Base-by-base conservation (phyloP, 768 basidiomycete genomes). In the Pholiota conissans region DNA sequence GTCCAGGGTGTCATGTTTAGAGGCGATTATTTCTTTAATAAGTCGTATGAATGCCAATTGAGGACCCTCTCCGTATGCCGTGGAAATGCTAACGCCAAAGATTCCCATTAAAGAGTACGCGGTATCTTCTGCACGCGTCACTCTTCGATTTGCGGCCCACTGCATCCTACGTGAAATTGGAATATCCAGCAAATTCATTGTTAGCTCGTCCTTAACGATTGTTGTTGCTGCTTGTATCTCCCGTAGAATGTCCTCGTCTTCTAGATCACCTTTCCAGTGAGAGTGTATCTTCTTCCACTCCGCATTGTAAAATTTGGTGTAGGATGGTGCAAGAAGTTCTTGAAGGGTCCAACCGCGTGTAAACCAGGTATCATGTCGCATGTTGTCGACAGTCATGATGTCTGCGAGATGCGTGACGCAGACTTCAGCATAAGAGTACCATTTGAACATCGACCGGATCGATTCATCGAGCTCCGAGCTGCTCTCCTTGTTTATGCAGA, bases 401-500 rank as follows among this genome's bases (percentile, higher is more conserved):
- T 52, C 57, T 0, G 30, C 42, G 16, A 58, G 45, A 29, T 58
- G 47, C 5, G 51, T 47, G 30, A 58, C 48, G 50, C 57, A 58
- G 5, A 27, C 9, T 2, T 45, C 1, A 20, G 57, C 29, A 16
- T 35, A 7, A 3, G 5, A 8, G 22, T 52, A 58, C 57, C 57
- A 58, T 10, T 35, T 34, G 27, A 39, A 58, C 57, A 58, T 58
- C 0, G 57, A 58, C 14, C 57, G 57, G 22, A 58, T 58, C 2
- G 57, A 52, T 18, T 58, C 57, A 3, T 58, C 57, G 2, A 58
- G 51, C 32, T 58, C 50, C 4, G 57, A 16, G 29, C 57, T 58
- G 14, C 50, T 58, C 14, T 18, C 27, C 16, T 52, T 58, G 18
- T 58, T 30, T 14, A 58, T 58, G 28, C 57, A 58, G 18, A 45